Conservation (phyloP, 2,329 filamentous ascomycete species). For the Aspergillaceae sp. region DNA sequence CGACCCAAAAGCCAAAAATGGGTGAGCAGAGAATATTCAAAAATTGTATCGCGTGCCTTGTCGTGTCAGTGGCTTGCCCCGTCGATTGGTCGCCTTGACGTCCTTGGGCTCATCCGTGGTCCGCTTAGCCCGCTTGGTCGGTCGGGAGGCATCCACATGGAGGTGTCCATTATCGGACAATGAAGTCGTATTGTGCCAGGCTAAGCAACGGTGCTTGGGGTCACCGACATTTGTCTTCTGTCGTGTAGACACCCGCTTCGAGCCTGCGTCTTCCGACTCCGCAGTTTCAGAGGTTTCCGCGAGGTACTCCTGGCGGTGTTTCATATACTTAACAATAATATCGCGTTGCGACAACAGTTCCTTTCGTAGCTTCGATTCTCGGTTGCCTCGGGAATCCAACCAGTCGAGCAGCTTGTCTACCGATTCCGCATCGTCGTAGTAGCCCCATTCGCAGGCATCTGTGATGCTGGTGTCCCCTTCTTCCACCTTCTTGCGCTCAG, state of each 20-base stretch:
- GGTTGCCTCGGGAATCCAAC: constrained; percentile 78
- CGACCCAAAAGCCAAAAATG: neutral
- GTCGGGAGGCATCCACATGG: constrained; percentile 50
- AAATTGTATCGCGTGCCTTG: constrained; percentile 44
- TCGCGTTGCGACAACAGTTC: constrained; percentile 71
- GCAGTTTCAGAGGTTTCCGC: constrained; percentile 43
- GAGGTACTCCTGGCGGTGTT: constrained; percentile 66
- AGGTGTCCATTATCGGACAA: constrained; percentile 50
- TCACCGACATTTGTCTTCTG: constrained; percentile 52
- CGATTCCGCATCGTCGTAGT: constrained; percentile 70
- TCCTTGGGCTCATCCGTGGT: constrained; percentile 33
- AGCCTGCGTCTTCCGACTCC: constrained; percentile 38
- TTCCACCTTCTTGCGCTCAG: constrained; percentile 74
- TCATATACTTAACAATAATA: constrained; percentile 70
- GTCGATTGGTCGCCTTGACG: constrained; percentile 36
- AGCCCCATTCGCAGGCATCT: constrained; percentile 79
- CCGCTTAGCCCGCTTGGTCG: constrained; percentile 42
- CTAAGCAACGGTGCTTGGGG: constrained; percentile 51
- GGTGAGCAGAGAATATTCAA: constrained; percentile 11
- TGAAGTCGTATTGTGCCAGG: constrained; percentile 58
- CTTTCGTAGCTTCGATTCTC: constrained; percentile 80
- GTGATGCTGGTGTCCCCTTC: constrained; percentile 74
- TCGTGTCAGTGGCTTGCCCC: constrained; percentile 43
- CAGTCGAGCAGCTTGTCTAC: constrained; percentile 74
- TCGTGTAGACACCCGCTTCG: constrained; percentile 53